A percentile compares a stretch with the other conserved stretches of the same genome.
These are phyloP conservation scores for Trichoderma atroviride DNA, from an alignment of 2,329 filamentous ascomycete species.

Conservation along the genomic window DNA sequence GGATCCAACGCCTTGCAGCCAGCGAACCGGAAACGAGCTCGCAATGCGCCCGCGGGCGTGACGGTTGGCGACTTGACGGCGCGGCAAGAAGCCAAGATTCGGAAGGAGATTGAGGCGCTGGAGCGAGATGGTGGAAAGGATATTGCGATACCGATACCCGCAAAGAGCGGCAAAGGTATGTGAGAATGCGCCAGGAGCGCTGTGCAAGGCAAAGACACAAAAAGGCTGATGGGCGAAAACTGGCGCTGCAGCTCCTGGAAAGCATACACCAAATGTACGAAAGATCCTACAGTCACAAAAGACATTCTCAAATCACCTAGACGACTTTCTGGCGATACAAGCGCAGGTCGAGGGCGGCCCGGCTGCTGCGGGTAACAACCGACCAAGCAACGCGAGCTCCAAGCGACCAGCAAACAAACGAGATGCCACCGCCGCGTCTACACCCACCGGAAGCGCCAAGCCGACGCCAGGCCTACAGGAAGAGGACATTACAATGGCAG, in stretches of 20 bases:
- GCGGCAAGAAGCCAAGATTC: slow-evolving; percentile 79
- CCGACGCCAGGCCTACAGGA: slow-evolving; percentile 28
- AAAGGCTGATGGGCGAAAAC: neutral
- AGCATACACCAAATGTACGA: slow-evolving; percentile 70
- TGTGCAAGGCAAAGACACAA: neutral
- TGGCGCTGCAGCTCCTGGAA: slow-evolving; percentile 46
- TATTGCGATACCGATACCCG: slow-evolving; percentile 68
- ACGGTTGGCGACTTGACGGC: slow-evolving; percentile 70
- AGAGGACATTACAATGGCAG: slow-evolving; percentile 37
- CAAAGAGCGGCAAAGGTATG: slow-evolving; percentile 52
- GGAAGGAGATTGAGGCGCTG: slow-evolving; percentile 79
- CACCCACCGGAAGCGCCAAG: slow-evolving; percentile 29
- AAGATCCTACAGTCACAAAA: slow-evolving; percentile 80
- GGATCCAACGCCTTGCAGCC: slow-evolving; percentile 55
- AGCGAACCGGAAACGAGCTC: slow-evolving; percentile 71
- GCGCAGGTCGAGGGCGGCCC: slow-evolving; percentile 47
- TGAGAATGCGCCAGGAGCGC: neutral
- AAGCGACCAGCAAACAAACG: slow-evolving; percentile 37
- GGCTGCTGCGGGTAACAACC: slow-evolving; percentile 33
- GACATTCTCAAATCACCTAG: slow-evolving; percentile 80
- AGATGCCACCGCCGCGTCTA: slow-evolving; percentile 27
- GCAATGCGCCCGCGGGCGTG: slow-evolving; percentile 54
- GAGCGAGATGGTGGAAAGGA: slow-evolving; percentile 79
- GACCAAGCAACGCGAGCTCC: slow-evolving; percentile 37
- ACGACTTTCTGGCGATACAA: slow-evolving; percentile 72